These are phyloP conservation scores for Olyra latifolia DNA, from an alignment of 176 grass and related monocot genomes.

Conservation along the genomic window DNA sequence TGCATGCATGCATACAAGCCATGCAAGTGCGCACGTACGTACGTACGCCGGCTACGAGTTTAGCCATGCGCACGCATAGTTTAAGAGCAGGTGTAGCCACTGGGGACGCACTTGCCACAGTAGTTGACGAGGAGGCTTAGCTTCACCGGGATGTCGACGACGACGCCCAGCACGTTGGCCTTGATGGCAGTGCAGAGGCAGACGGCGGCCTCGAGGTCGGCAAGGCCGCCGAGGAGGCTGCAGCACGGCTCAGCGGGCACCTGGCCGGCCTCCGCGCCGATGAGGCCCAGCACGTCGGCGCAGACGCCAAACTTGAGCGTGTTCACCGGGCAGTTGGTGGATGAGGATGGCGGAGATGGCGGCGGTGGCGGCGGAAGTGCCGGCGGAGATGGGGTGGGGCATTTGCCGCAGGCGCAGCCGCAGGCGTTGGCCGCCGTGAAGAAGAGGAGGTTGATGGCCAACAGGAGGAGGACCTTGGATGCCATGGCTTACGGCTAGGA, in stretches of 20 bases:
- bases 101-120: slow-evolving; percentile 61
- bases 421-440: slow-evolving; percentile 51
- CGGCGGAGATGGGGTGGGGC: slow-evolving; percentile 32
- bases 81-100: slow-evolving; percentile 46
- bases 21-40: slow-evolving; percentile 4
- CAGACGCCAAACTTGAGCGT: slow-evolving; percentile 68
- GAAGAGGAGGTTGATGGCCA: slow-evolving; percentile 57
- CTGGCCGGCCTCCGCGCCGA: slow-evolving; percentile 38
- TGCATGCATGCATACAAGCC: not conserved
- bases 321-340: slow-evolving; percentile 52
- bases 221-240: slow-evolving; percentile 53
- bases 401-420: slow-evolving; percentile 39
- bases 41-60: not conserved
- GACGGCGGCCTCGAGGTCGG: slow-evolving; percentile 56
- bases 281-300: slow-evolving; percentile 50
- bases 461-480: slow-evolving; percentile 44
- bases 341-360: slow-evolving; percentile 23
- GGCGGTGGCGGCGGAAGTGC: slow-evolving; percentile 27
- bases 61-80: not conserved
- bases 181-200: slow-evolving; percentile 76
- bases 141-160: slow-evolving; percentile 53
- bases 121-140: slow-evolving; percentile 73
- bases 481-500: slow-evolving; percentile 28
- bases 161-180: slow-evolving; percentile 56
- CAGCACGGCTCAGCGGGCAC: slow-evolving; percentile 63